Evolutionary conservation across 306 rosid genomes (phyloP), one percentile per base, ranked within the genome.

Genomic region (Calophaca sinica): DNA sequence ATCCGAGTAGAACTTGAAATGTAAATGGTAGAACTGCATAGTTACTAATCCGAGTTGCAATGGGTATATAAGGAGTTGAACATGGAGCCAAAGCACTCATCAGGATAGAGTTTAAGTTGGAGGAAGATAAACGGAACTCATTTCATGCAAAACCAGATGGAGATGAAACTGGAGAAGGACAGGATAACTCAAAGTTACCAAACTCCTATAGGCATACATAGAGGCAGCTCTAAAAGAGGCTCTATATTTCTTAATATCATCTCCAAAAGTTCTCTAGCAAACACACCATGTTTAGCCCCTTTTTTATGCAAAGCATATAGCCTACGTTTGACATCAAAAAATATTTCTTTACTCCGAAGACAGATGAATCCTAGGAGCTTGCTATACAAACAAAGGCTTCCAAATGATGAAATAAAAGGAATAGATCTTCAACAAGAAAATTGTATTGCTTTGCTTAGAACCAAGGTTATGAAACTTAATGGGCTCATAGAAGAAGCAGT

Each of bases 381-480:
- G 42, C 14, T n/a, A 32, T 32, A 39, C 42, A n/a, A 50, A 10
- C 44, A 20, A 64, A 64, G 35, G 39, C 71, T 38, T 39, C 69
- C 3, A 63, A 42, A 42, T 41, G 70, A 20, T 20, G 26, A 20
- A 20, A 20, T 20, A 20, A 9, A n/a, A 46, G 36, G 2, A 32
- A 32, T 32, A 32, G 36, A 32, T 2, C 36, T 32, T 32, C 3
- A 45, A 2, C 1, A 38, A 38, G 6, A 38, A 5, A n/a, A n/a
- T n/a, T n/a, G n/a, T 32, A 32, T 50, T 48, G 15, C 7, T 50
- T 12, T 50, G 31, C 31, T 68, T 13, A 12, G 9, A 11, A 54
- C 49, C 39, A 4, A 45, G 41, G 33, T 46, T n/a, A n/a, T n/a
- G n/a, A n/a, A n/a, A n/a, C n/a, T n/a, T n/a, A n/a, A n/a, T n/a